Evolutionary conservation across 257 asterid genomes (phyloP), one percentile per base, ranked within the genome.

Genomic region (Gynochthodes officinalis): DNA sequence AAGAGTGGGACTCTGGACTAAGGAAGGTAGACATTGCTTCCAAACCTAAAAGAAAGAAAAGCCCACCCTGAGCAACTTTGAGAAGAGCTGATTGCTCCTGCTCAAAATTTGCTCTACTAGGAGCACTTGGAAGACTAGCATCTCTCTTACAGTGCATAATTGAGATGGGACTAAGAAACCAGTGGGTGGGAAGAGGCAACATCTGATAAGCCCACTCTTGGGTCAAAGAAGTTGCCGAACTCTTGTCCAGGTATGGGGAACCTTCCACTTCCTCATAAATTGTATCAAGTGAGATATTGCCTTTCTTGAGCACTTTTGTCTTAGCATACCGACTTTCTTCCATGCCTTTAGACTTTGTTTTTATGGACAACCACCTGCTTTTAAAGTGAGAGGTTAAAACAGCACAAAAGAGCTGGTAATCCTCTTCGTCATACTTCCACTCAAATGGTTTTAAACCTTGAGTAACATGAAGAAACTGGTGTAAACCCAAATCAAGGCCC

Each of bases 141-240:
- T 60, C 85, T 72, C 74, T 85, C 73, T 75, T 84, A 46, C 28
- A 65, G 53, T 77, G 81, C 74, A 86, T 61, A 27, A 82, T 74
- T 49, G 94, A 81, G 73, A 94, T 85, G 65, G 99, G 86, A 85
- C 99, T 94, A 43, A 95, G 95, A 84, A 88, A 90, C 98, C 99
- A 95, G 74, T 86, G 88, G 30, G 69, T 71, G 44, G 99, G 99
- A 82, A 95, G 95, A 80, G 95, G 98, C 84, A 92, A 75, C 77
- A 92, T 84, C 84, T 95, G 99, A 80, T 73, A 75, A 49, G 97
- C 96, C 98, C 99, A 92, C 81, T 89, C 96, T 58, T 61, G 73
- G 49, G 59, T 79, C 82, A 94, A 81, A 70, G 92, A 81, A 66
- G 83, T 83, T 27, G 82, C 68, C 69, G 39, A 81, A 72, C 80